Conservation (phyloP, 1,284 basidiomycete species). For the Cystobasidium sp. region DNA sequence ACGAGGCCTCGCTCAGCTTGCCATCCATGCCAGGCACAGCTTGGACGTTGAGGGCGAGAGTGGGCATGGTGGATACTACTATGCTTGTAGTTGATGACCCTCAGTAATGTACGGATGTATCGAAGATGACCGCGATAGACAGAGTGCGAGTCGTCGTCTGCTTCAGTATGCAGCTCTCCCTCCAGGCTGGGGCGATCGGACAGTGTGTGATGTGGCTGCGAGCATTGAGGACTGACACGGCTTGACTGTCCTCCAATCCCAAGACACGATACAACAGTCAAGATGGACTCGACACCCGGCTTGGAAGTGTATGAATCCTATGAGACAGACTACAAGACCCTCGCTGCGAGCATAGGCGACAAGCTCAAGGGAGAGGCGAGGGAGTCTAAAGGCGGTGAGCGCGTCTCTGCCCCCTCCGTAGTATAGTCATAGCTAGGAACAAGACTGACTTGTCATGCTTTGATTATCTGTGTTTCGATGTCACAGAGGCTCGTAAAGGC, state of each 20-base stretch:
- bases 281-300: slow-evolving; percentile 41
- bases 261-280: background rate
- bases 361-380: slow-evolving; percentile 40
- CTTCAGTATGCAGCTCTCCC: too few species aligned
- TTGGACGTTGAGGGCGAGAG: slow-evolving; percentile 31
- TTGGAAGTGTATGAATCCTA: slow-evolving; percentile 44
- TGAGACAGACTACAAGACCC: slow-evolving; percentile 43
- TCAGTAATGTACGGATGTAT: too few species aligned
- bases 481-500: slow-evolving; percentile 78
- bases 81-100: too few species aligned
- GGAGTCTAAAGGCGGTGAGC: slow-evolving; percentile 34
- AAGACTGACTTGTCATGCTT: too few species aligned
- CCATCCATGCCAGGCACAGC: slow-evolving; percentile 23
- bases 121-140: too few species aligned
- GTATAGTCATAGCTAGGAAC: background rate
- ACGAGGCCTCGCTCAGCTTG: slow-evolving; percentile 25
- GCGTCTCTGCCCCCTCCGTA: background rate
- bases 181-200: background rate
- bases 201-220: slow-evolving; percentile 11
- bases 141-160: too few species aligned
- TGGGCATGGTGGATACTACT: slow-evolving; percentile 22
- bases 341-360: slow-evolving; percentile 27
- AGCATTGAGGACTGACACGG: background rate
- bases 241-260: slow-evolving; percentile 5
- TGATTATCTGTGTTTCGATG: slow-evolving; percentile 45